These are phyloP conservation scores for Yamadazyma atmosphaerica DNA, from an alignment of 1,139 yeast genomes.

Conservation along the genomic window DNA sequence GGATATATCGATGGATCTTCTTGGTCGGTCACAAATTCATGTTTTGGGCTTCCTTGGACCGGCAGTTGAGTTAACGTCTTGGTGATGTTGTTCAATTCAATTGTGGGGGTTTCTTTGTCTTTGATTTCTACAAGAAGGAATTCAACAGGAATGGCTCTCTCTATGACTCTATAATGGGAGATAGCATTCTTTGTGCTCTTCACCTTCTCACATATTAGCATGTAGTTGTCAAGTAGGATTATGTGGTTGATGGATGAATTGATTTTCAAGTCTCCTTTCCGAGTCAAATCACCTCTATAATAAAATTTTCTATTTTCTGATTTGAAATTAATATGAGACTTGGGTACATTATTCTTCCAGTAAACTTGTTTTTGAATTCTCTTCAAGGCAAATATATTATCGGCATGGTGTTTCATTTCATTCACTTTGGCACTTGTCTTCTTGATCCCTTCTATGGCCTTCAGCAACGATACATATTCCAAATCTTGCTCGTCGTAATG, in stretches of 20 bases:
- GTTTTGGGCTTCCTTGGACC: conserved; percentile 19
- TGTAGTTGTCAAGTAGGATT: conserved; percentile 69
- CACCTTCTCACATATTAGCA: conserved; percentile 61
- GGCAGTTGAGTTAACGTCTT: conserved; percentile 19
- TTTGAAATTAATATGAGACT: conserved; percentile 51
- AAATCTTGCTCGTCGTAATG: conserved; percentile 48
- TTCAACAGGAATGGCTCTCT: conserved; percentile 62
- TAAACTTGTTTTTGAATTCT: conserved; percentile 48
- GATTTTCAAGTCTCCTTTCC: conserved; percentile 64
- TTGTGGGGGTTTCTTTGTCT: conserved; percentile 25
- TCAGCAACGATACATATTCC: conserved; percentile 54
- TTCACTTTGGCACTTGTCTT: conserved; percentile 39
- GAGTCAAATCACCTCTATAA: conserved; percentile 57
- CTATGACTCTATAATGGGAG: conserved; percentile 44
- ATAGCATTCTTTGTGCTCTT: conserved; percentile 26
- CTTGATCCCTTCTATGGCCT: conserved; percentile 50
- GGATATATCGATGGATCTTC: conserved; percentile 43
- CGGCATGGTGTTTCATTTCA: conserved; percentile 57
- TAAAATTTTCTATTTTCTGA: conserved; percentile 60
- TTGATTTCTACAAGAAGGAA: conserved; percentile 54
- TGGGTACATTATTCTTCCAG: conserved; percentile 44
- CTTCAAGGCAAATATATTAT: conserved; percentile 50
- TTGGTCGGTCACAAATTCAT: conserved; percentile 14
- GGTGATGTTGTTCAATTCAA: conserved; percentile 23
- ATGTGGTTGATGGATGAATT: conserved; percentile 52